Evolutionary conservation across 2,329 filamentous ascomycete species (phyloP).

Genomic region (Leptoxyphium fumago): DNA sequence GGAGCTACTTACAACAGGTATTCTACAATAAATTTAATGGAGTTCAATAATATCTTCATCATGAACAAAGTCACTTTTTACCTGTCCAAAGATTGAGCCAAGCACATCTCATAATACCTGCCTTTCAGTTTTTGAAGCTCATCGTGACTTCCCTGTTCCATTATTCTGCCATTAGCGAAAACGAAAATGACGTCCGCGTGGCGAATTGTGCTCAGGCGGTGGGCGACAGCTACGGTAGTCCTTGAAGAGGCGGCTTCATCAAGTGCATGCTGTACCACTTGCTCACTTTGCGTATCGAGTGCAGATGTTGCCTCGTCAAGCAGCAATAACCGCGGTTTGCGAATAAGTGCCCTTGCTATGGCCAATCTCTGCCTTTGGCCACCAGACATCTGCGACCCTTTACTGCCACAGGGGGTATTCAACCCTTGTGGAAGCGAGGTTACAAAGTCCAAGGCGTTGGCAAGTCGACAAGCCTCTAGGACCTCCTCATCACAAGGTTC

Average conservation of each 20-base stretch:
- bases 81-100: constrained; percentile 2
- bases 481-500: constrained; percentile 1
- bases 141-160: constrained; percentile 22
- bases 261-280: constrained; percentile 18
- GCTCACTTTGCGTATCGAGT: constrained; percentile 8
- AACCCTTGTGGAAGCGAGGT: constrained; percentile 1
- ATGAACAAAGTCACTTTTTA: background rate
- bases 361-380: constrained; percentile 8
- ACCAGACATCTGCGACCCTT: constrained; percentile 2
- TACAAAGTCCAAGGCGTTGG: constrained; percentile 1
- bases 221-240: constrained; percentile 27
- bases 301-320: constrained; percentile 8
- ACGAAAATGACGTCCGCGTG: constrained; percentile 25
- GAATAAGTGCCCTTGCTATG: constrained; percentile 7
- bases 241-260: constrained; percentile 6
- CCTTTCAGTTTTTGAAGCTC: constrained; percentile 18
- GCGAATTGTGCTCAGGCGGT: constrained; percentile 25
- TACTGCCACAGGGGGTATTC: background rate
- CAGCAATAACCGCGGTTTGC: constrained; percentile 6
- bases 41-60: background rate
- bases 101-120: constrained; percentile 2
- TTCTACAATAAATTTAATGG: no score
- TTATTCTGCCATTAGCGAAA: constrained; percentile 21
- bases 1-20: no score
- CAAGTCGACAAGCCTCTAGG: background rate